Evolutionary conservation across 331 rosid species (phyloP), one percentile per base, ranked within the genome.

Genomic region (Acacia pycnantha): DNA sequence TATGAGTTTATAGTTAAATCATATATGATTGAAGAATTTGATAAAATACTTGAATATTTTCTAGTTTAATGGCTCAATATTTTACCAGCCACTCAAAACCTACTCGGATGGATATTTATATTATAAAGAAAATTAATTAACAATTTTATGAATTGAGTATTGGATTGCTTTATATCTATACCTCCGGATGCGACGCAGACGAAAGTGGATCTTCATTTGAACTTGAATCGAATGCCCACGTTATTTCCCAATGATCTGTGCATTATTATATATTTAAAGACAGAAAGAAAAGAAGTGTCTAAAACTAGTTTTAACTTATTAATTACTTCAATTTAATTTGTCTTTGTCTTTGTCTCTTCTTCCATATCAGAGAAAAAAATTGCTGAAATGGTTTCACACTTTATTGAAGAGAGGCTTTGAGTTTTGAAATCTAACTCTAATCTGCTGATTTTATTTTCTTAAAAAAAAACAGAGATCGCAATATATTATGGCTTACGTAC

Each of bases 131-230:
- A 78, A 73, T 53, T 71, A 67, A 58, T 70, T 41, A 41, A 53
- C 51, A 77, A 56, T 16, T 74, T 73, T 29, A 31, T 12, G 31
- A 6, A n/a, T 47, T 26, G 22, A 64, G 53, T 66, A 9, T 7
- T 21, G 1, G 78, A 54, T 19, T 37, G 72, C 77, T 77, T 78
- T 78, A 82, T 74, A 82, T 77, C 83, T 77, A 82, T 31, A 74
- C 48, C 58, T 69, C 85, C 89, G 93, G 77, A 59, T 77, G 91
- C 91, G 79, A 35, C 93, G 93, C 90, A 91, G 86, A 58, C 87
- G 77, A 83, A 83, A 83, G 11, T 78, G 97, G 97, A 91, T 94
- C 96, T 75, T 85, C 76, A 77, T 86, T 15, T 84, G 40, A 76
- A 40, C 41, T 79, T 51, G 67, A 40, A 22, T n/a, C 10, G 0